phyloP scores from a whole-genome alignment of 176 grass and related monocot genomes.

The Zoysia japonica region DNA sequence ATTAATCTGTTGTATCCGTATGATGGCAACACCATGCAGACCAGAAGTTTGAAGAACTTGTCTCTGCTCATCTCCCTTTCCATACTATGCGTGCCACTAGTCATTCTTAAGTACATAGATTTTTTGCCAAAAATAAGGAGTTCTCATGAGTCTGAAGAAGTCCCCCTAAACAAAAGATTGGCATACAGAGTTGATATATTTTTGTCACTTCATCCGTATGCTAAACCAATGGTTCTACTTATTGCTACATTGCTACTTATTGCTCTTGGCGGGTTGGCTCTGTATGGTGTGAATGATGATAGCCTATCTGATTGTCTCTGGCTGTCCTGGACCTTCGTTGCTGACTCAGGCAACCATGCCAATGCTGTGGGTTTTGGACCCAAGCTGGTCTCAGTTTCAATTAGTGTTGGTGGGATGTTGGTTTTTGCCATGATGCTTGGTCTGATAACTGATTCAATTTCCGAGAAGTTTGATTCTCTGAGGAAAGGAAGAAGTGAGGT shows the following conservation, averaged over 20 bases:
- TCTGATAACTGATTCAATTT: slow-evolving; percentile 72
- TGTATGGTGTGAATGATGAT: slow-evolving; percentile 71
- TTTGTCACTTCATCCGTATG: slow-evolving; percentile 65
- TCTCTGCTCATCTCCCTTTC: slow-evolving; percentile 54
- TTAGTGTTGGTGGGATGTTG: slow-evolving; percentile 80
- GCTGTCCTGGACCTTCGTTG: slow-evolving; percentile 72
- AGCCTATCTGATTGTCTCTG: slow-evolving; percentile 65
- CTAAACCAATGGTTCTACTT: slow-evolving; percentile 71
- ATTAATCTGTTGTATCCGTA: slow-evolving; percentile 19
- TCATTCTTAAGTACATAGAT: slow-evolving; percentile 58
- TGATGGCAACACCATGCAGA: slow-evolving; percentile 11
- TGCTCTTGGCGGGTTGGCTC: slow-evolving; percentile 59
- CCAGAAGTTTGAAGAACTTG: slow-evolving; percentile 49
- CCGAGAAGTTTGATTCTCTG: slow-evolving; percentile 82
- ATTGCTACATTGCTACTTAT: slow-evolving; percentile 72
- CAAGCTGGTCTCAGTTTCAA: slow-evolving; percentile 73
- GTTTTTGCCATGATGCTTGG: slow-evolving; percentile 92
- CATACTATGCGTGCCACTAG: slow-evolving; percentile 38
- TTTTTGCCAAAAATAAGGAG: slow-evolving; percentile 49
- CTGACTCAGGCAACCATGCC: slow-evolving; percentile 80
- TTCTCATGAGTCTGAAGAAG: slow-evolving; percentile 47
- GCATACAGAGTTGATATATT: slow-evolving; percentile 72
- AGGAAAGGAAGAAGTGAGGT: slow-evolving; percentile 83
- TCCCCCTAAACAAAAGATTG: slow-evolving; percentile 65
- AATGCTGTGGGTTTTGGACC: slow-evolving; percentile 57